These are phyloP conservation scores for Aspergillus ochraceus DNA, from an alignment of 2,329 filamentous ascomycete genomes.

Conservation along the genomic window DNA sequence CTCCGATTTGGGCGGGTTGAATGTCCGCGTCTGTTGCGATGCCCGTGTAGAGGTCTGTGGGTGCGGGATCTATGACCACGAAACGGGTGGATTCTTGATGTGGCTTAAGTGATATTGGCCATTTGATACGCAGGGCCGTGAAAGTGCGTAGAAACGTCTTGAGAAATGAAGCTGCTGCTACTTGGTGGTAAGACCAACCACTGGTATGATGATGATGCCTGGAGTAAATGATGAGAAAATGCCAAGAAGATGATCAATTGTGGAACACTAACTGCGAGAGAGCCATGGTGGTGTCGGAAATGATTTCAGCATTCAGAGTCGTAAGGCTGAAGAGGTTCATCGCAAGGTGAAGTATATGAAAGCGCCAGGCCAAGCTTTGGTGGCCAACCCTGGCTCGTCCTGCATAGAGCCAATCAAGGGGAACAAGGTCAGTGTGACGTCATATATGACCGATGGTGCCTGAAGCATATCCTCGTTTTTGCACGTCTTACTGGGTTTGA, in stretches of 20 bases:
- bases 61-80: not conserved
- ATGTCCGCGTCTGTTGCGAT: not conserved
- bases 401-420: not conserved
- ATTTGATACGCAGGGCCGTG: not conserved
- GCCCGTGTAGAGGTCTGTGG: not conserved
- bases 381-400: not conserved
- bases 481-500: no score
- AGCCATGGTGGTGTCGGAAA: not conserved
- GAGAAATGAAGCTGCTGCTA: not conserved
- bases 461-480: not conserved
- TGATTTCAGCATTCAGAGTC: not conserved
- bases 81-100: not conserved
- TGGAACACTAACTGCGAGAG: not conserved
- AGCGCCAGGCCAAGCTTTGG: not conserved
- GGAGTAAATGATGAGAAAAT: not conserved
- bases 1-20: not conserved
- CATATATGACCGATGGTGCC: not conserved
- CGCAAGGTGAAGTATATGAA: not conserved
- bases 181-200: not conserved
- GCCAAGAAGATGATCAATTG: not conserved
- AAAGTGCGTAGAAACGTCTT: not conserved
- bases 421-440: not conserved
- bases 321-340: not conserved
- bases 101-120: not conserved
- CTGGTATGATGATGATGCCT: not conserved